Percentiles rank a stretch among this genome's conserved stretches.
phyloP scores from a whole-genome alignment of 176 grass and related monocot genomes.

The maize (Zea mays) region DNA sequence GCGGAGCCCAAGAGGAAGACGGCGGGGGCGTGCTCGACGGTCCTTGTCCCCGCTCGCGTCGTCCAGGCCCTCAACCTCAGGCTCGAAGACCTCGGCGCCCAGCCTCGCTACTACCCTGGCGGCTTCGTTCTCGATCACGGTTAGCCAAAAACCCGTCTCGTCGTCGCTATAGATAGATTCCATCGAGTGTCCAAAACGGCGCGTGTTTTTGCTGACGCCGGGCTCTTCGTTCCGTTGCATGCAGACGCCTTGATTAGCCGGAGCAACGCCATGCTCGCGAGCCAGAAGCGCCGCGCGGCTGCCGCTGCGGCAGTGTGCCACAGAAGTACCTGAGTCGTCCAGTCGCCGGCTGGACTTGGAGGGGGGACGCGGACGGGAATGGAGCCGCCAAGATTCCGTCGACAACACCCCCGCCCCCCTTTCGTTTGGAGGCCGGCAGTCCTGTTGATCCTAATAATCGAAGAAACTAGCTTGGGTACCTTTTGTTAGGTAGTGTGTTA shows the following conservation, averaged over 20 bases:
- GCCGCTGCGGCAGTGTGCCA: not conserved
- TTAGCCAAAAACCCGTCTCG: not conserved
- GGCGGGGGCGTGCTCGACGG: conserved; percentile 43
- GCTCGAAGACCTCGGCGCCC: conserved; percentile 68
- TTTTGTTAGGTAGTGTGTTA: conserved; percentile 42
- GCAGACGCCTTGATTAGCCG: conserved; percentile 66
- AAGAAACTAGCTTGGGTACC: conserved; percentile 14
- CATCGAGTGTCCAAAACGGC: too few relatives aligned
- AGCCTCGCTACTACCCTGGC: conserved; percentile 54
- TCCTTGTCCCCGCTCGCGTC: conserved; percentile 76
- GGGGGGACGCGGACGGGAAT: conserved; percentile 21
- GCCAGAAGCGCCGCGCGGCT: conserved; percentile 27
- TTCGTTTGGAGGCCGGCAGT: not conserved
- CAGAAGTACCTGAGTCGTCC: conserved; percentile 5
- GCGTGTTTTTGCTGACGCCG: not conserved
- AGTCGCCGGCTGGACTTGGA: not conserved
- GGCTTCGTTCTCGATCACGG: conserved; percentile 62
- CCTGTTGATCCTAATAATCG: conserved; percentile 27
- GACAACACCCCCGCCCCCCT: not conserved
- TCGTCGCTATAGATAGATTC: too few relatives aligned
- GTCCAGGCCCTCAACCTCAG: conserved; percentile 83
- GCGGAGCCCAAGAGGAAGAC: conserved; percentile 56
- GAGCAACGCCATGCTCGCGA: conserved; percentile 55
- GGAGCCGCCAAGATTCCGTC: conserved; percentile 11
- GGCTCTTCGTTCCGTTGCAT: too few relatives aligned